phyloP scores from a whole-genome alignment of 2,329 filamentous ascomycete genomes.

The Exophiala oligosperma region DNA sequence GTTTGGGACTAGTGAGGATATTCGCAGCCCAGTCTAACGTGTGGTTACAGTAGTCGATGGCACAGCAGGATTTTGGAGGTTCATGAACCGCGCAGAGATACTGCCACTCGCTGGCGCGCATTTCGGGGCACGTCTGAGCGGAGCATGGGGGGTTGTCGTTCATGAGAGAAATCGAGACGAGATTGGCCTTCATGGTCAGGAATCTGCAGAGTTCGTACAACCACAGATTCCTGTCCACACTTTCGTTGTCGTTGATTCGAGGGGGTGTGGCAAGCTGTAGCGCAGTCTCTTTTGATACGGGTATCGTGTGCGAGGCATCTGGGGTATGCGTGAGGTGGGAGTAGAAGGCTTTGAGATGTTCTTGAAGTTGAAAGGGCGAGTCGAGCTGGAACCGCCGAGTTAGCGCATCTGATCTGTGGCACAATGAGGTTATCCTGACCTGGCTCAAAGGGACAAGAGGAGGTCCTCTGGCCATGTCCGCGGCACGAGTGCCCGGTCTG shows the following conservation, averaged over 20 bases:
- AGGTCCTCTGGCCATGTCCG: conserved; percentile 88
- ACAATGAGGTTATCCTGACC: conserved; percentile 51
- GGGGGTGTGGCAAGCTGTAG: conserved; percentile 76
- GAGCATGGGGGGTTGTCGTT: conserved; percentile 89
- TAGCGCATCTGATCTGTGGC: background rate
- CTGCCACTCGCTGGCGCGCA: conserved; percentile 99
- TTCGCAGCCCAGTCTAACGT: conserved; percentile 98
- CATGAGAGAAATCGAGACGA: conserved; percentile 87
- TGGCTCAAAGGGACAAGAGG: conserved; percentile 83
- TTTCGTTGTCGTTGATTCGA: conserved; percentile 42
- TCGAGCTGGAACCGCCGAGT: conserved; percentile 67
- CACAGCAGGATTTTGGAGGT: conserved; percentile 93
- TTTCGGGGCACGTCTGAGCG: conserved; percentile 86
- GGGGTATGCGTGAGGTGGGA: conserved; percentile 71
- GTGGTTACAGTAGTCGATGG: conserved; percentile 98
- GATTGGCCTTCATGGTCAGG: conserved; percentile 91
- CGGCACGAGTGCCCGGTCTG: conserved; percentile 86
- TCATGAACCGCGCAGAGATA: conserved; percentile 98
- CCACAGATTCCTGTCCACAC: conserved; percentile 83
- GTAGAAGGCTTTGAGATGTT: conserved; percentile 92
- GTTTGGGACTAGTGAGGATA: conserved; percentile 88
- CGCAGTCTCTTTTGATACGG: conserved; percentile 76
- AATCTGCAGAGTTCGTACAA: conserved; percentile 97
- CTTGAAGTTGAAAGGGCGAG: conserved; percentile 94
- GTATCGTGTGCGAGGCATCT: conserved; percentile 56